A percentile compares a stretch with the other conserved stretches of the same genome.
phyloP scores from a whole-genome alignment of 495 filamentous ascomycete species.

The Penicillium daleae region DNA sequence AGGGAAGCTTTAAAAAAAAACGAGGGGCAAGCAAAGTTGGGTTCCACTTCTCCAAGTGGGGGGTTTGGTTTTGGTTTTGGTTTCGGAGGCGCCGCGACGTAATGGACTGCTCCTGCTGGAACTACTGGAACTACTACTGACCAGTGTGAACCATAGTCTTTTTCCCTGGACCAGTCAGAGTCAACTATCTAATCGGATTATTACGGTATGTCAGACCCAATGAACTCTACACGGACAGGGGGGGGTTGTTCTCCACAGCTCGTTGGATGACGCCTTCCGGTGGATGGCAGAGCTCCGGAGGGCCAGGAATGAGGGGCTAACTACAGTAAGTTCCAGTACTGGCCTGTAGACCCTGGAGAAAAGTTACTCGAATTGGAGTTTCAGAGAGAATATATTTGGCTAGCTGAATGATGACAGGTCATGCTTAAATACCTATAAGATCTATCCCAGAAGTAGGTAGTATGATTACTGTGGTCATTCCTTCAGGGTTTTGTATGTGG shows the following conservation, averaged over 20 bases:
- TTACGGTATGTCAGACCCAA: background rate
- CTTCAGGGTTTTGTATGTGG: background rate
- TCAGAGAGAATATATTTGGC: background rate
- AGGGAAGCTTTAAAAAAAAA: constrained; percentile 14
- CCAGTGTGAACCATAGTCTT: too few species aligned
- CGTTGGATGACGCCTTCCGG: constrained; percentile 4
- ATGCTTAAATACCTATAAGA: background rate
- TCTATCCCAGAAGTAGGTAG: background rate
- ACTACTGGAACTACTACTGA: background rate
- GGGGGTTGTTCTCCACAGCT: background rate
- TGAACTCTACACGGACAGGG: background rate
- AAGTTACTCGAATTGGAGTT: background rate
- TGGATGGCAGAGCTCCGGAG: background rate
- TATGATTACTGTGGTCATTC: background rate
- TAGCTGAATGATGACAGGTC: background rate
- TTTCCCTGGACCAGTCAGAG: background rate
- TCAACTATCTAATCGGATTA: background rate
- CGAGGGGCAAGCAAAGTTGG: constrained; percentile 12
- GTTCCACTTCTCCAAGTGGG: constrained; percentile 22
- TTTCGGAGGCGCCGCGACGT: constrained; percentile 18
- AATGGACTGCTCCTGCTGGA: constrained; percentile 11
- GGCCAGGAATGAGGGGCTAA: background rate
- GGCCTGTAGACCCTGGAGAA: background rate
- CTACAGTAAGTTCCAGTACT: too few species aligned
- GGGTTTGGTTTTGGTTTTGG: constrained; percentile 9